phyloP scores from a whole-genome alignment of 768 basidiomycete species.

The Amanita pseudoporphyria region DNA sequence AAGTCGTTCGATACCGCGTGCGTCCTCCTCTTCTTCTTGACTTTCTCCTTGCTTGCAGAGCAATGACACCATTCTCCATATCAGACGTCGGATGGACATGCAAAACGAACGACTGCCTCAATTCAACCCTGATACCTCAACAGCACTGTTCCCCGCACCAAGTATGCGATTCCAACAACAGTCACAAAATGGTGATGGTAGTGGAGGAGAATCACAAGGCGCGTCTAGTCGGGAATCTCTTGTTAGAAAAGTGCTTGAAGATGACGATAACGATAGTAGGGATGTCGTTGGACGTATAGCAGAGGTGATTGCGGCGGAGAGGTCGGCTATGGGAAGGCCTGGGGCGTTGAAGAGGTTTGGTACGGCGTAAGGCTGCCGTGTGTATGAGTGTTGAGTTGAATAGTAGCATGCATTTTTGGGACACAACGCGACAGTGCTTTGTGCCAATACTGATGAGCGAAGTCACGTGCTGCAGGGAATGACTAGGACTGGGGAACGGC shows the following conservation, averaged over 20 bases:
- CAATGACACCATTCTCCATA: neutral
- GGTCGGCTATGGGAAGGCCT: conserved; percentile 35
- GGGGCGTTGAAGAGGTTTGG: conserved; percentile 55
- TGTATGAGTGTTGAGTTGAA: neutral
- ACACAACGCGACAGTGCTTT: too few relatives aligned
- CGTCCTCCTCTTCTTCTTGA: conserved; percentile 18
- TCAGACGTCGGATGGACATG: conserved; percentile 61
- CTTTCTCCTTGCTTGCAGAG: neutral
- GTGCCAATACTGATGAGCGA: too few relatives aligned
- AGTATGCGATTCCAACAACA: conserved; percentile 18
- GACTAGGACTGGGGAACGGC: too few relatives aligned
- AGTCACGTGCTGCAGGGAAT: too few relatives aligned
- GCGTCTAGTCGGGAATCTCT: conserved; percentile 50
- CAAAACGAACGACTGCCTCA: conserved; percentile 68
- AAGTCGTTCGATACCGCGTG: conserved; percentile 71
- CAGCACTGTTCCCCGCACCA: conserved; percentile 45
- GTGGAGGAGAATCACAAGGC: conserved; percentile 4
- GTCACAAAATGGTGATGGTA: neutral
- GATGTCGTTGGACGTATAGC: conserved; percentile 49
- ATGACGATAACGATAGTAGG: conserved; percentile 41
- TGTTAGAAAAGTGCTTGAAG: conserved; percentile 53
- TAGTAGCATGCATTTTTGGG: neutral
- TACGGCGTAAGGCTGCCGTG: conserved; percentile 28
- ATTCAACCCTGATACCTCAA: conserved; percentile 26
- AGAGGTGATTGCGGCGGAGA: conserved; percentile 48